These are phyloP conservation scores for Crithidia sp. DNA, from an alignment of 208 protist species.

Conservation along the genomic window DNA sequence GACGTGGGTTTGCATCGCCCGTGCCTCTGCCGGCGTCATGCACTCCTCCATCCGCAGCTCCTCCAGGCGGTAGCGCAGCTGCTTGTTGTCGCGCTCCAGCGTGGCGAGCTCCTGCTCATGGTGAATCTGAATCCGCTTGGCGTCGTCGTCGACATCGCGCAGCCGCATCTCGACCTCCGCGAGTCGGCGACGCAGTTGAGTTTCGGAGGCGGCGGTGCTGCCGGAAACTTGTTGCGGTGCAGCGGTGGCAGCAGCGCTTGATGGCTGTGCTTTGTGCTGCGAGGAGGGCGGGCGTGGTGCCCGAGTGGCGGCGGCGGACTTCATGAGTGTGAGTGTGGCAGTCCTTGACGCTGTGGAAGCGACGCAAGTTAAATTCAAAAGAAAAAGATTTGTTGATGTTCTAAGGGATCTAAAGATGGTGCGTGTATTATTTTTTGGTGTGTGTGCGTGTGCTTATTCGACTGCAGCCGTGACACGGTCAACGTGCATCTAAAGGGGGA, in stretches of 20 bases:
- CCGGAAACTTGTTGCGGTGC: neutral
- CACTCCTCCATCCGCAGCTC: conserved; percentile 79
- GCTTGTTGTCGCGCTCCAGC: conserved; percentile 58
- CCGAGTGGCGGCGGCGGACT: conserved; percentile 5
- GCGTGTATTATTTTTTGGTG: too few relatives aligned
- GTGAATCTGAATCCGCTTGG: conserved; percentile 49
- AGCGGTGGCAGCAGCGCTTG: neutral
- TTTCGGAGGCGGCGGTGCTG: conserved; percentile 27
- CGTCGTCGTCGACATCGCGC: conserved; percentile 79
- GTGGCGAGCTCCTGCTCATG: conserved; percentile 77
- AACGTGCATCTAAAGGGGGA: too few relatives aligned
- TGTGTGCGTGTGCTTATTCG: too few relatives aligned
- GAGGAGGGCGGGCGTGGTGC: conserved; percentile 11
- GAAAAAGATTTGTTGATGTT: neutral
- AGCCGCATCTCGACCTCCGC: conserved; percentile 70
- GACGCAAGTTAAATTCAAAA: conserved; percentile 13
- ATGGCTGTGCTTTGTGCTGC: neutral
- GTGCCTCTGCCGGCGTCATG: conserved; percentile 41
- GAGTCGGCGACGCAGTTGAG: conserved; percentile 58
- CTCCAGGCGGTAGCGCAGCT: conserved; percentile 53
- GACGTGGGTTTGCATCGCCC: conserved; percentile 5
- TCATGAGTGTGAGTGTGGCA: neutral
- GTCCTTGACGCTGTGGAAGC: neutral
- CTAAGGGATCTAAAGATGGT: too few relatives aligned
- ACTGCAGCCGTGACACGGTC: too few relatives aligned